Evolutionary conservation across 78 protist genomes (phyloP).

Genomic region (Dictyostelium firmibasis): DNA sequence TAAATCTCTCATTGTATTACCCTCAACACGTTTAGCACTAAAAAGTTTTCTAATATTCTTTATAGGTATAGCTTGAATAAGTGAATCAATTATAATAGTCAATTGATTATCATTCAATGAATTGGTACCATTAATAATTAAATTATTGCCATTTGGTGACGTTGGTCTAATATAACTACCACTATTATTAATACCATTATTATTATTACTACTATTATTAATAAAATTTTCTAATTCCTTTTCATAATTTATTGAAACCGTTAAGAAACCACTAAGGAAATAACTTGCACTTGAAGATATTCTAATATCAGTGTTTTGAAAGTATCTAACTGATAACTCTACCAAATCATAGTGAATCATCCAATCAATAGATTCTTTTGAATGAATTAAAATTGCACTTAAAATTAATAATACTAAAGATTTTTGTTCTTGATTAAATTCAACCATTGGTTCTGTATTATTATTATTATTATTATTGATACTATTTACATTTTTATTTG

Average conservation of each 20-base stretch:
- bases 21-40: neutral
- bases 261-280: constrained; percentile 18
- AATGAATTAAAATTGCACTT: constrained; percentile 25
- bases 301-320: neutral
- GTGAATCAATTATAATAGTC: neutral
- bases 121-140: neutral
- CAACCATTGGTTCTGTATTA: neutral
- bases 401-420: neutral
- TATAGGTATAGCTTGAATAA: neutral
- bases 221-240: neutral
- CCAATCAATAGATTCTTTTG: constrained; percentile 32
- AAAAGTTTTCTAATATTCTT: constrained; percentile 39
- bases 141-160: neutral
- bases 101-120: neutral
- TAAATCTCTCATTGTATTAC: constrained; percentile 22
- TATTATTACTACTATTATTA: neutral
- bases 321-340: neutral
- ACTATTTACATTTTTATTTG: neutral
- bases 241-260: constrained; percentile 11
- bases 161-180: neutral
- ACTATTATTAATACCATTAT: neutral
- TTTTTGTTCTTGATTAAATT: neutral
- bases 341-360: neutral
- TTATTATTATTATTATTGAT: neutral
- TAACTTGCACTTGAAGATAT: constrained; percentile 48